phyloP scores from a whole-genome alignment of 1,139 yeast species.

The Yamadazyma pseudoaaseri region DNA sequence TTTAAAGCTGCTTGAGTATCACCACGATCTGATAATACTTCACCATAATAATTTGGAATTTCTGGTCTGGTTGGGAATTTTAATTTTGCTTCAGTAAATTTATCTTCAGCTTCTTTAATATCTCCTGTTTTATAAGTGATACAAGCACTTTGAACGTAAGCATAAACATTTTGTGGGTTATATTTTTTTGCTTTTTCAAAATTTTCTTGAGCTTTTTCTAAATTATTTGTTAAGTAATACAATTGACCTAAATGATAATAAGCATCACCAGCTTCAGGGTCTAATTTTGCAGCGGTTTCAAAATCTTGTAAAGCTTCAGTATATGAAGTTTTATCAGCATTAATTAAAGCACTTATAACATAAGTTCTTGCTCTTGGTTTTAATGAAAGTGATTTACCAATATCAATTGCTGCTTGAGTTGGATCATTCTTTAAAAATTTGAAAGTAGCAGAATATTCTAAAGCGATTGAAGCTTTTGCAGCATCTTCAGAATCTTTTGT shows the following conservation, averaged over 20 bases:
- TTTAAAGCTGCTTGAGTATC: constrained; percentile 70
- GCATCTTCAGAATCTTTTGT: constrained; percentile 43
- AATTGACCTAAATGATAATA: constrained; percentile 96
- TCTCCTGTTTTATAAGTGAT: constrained; percentile 82
- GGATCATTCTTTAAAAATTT: constrained; percentile 79
- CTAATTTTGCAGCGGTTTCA: constrained; percentile 65
- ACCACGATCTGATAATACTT: constrained; percentile 81
- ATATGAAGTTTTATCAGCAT: constrained; percentile 74
- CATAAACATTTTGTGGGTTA: constrained; percentile 75
- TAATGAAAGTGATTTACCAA: constrained; percentile 63
- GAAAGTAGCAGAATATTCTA: constrained; percentile 81
- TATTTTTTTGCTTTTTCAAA: constrained; percentile 74
- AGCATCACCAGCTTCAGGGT: constrained; percentile 75
- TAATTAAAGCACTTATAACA: constrained; percentile 78
- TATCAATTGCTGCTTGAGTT: constrained; percentile 54
- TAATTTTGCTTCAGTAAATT: constrained; percentile 71
- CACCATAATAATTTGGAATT: constrained; percentile 94
- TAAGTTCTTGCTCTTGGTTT: constrained; percentile 81
- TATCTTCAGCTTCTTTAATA: constrained; percentile 55
- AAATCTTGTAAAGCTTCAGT: constrained; percentile 69
- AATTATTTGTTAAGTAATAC: constrained; percentile 75
- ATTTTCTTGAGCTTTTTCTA: constrained; percentile 68
- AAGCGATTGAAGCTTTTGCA: constrained; percentile 61
- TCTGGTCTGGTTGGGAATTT: constrained; percentile 87
- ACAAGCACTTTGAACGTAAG: constrained; percentile 92